A percentile compares a stretch with the other conserved stretches of the same genome.
Conservation (phyloP, 495 filamentous ascomycete genomes). For the Aspergillus ostianus region DNA sequence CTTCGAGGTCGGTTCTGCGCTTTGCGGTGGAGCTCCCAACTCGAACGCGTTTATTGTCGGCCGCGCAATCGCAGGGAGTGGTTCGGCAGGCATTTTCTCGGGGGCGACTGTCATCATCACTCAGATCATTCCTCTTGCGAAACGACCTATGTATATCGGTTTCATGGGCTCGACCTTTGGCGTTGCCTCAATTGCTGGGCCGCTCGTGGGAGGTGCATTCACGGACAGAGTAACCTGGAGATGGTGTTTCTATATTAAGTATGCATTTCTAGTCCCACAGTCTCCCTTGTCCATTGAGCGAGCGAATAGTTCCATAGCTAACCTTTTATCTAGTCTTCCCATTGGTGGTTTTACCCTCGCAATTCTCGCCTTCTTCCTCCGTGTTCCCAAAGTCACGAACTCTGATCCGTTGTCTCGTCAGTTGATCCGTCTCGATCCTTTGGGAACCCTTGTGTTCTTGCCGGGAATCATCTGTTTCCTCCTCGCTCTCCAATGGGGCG, state of each 20-base stretch:
- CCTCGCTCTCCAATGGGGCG: constrained; percentile 60
- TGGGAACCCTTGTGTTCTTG: constrained; percentile 50
- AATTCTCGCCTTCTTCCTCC: constrained; percentile 49
- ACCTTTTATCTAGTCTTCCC: constrained; percentile 35
- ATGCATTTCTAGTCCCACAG: background rate
- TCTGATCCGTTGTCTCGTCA: background rate
- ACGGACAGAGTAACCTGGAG: constrained; percentile 47
- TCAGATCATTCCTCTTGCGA: constrained; percentile 53
- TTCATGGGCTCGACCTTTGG: constrained; percentile 50
- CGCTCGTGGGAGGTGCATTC: constrained; percentile 35
- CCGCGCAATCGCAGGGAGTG: constrained; percentile 46
- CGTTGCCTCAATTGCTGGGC: constrained; percentile 50
- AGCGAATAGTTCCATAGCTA: background rate
- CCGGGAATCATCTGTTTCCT: constrained; percentile 52
- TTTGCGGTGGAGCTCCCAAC: constrained; percentile 71
- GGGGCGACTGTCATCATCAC: constrained; percentile 56
- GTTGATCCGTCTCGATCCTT: constrained; percentile 36
- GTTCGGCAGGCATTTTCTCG: constrained; percentile 51
- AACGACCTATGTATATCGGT: constrained; percentile 53
- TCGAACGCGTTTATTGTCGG: constrained; percentile 72
- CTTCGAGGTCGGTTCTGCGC: constrained; percentile 61
- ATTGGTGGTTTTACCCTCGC: constrained; percentile 51
- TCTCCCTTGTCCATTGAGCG: no score
- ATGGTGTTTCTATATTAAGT: constrained; percentile 65
- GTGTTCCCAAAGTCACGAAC: constrained; percentile 26